These are phyloP conservation scores for Flueggea neowawraea DNA, from an alignment of 441 rosid species.

Conservation along the genomic window DNA sequence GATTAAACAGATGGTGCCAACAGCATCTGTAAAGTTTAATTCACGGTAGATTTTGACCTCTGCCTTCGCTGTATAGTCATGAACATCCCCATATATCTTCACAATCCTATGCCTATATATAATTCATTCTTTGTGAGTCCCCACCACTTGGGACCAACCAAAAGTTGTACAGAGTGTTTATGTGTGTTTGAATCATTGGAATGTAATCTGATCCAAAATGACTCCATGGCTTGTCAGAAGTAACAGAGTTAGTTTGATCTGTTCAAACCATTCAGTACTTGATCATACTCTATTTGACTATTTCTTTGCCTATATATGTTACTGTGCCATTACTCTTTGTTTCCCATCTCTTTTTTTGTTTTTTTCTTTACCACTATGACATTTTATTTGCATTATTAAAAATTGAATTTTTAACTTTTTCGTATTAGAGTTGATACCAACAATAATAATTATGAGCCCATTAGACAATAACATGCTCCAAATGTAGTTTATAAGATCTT, in stretches of 20 bases:
- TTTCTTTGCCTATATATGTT: too few species aligned
- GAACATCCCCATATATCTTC: slow-evolving; percentile 5
- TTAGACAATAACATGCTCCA: too few species aligned
- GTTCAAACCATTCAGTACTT: too few species aligned
- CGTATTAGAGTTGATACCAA: too few species aligned
- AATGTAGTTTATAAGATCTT: too few species aligned
- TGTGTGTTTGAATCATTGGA: slow-evolving; percentile 14
- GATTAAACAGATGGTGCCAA: slow-evolving; percentile 24
- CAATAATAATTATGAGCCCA: too few species aligned
- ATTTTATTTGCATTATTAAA: too few species aligned
- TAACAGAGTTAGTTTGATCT: not conserved
- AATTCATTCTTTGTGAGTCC: slow-evolving; percentile 11
- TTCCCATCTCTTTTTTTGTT: too few species aligned
- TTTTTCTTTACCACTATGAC: too few species aligned
- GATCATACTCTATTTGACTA: too few species aligned
- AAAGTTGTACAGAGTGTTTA: slow-evolving; percentile 18
- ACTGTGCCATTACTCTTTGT: too few species aligned
- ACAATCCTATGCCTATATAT: not conserved
- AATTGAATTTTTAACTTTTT: too few species aligned
- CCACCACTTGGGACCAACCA: slow-evolving; percentile 28
- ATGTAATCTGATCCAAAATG: slow-evolving; percentile 19
- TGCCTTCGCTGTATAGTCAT: slow-evolving; percentile 17
- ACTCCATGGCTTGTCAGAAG: slow-evolving; percentile 25
- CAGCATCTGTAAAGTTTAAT: slow-evolving; percentile 36
- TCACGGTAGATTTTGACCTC: slow-evolving; percentile 31